phyloP scores from a whole-genome alignment of 2,329 filamentous ascomycete species.

The Aspergillus pseudoglaucus region DNA sequence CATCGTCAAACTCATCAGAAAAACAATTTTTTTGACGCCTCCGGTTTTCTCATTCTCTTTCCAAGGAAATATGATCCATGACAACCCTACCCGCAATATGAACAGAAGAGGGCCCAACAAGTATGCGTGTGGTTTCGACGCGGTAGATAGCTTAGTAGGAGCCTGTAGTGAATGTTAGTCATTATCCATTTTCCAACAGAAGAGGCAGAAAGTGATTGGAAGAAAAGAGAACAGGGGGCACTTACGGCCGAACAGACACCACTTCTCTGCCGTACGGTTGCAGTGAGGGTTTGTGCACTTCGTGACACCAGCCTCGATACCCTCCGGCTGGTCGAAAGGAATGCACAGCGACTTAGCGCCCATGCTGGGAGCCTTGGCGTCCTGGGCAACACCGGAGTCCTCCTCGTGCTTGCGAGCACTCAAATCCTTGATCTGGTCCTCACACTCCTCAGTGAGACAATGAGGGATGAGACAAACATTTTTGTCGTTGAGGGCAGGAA shows the following conservation, averaged over 20 bases:
- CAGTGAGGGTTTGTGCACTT: conserved; percentile 92
- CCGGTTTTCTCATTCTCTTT: too few relatives aligned
- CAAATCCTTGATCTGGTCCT: conserved; percentile 90
- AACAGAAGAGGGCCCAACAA: not conserved
- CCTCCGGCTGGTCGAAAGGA: conserved; percentile 79
- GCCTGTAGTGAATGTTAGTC: conserved; percentile 12
- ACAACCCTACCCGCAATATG: not conserved
- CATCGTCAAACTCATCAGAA: not conserved
- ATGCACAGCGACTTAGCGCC: conserved; percentile 71
- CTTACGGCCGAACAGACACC: conserved; percentile 84
- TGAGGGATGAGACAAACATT: conserved; percentile 89
- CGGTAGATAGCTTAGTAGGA: conserved; percentile 20
- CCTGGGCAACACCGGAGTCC: conserved; percentile 60
- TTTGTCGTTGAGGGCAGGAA: conserved; percentile 82
- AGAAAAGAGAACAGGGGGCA: conserved; percentile 1
- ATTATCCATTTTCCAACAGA: conserved; percentile 1
- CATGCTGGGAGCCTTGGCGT: conserved; percentile 68
- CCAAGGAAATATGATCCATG: too few relatives aligned
- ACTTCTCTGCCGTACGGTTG: conserved; percentile 66
- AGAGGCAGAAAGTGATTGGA: not conserved
- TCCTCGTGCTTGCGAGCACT: conserved; percentile 64
- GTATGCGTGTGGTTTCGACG: not conserved
- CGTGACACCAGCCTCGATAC: conserved; percentile 70
- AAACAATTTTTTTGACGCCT: too few relatives aligned
- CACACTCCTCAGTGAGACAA: conserved; percentile 77